Evolutionary conservation across 495 filamentous ascomycete genomes (phyloP).

Genomic region (Neurospora intermedia): DNA sequence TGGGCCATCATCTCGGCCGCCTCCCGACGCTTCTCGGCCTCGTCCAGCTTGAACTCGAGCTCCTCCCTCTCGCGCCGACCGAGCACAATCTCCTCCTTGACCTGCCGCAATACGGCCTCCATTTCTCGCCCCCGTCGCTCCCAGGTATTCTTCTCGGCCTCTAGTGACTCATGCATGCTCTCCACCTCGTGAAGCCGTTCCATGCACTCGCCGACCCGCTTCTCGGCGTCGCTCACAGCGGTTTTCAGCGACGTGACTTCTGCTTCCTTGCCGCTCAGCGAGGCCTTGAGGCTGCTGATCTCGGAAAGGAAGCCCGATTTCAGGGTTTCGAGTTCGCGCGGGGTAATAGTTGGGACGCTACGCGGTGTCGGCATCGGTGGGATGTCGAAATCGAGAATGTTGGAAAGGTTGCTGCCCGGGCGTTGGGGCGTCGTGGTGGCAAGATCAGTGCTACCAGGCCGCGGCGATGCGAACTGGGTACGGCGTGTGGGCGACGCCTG

Average conservation of each 20-base stretch:
- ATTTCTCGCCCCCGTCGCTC: conserved; percentile 75
- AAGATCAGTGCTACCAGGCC: neutral
- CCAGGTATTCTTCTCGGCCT: conserved; percentile 73
- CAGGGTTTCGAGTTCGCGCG: conserved; percentile 81
- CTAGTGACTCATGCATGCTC: conserved; percentile 52
- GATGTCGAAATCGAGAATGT: conserved; percentile 87
- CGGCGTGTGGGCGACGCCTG: conserved; percentile 20
- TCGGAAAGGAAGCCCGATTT: conserved; percentile 84
- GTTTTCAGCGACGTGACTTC: conserved; percentile 76
- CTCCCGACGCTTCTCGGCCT: conserved; percentile 61
- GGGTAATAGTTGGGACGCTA: conserved; percentile 81
- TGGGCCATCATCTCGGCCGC: conserved; percentile 51
- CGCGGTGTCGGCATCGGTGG: conserved; percentile 82
- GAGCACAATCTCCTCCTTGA: conserved; percentile 70
- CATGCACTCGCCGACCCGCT: conserved; percentile 75
- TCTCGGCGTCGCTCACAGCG: conserved; percentile 79
- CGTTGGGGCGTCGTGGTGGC: conserved; percentile 28
- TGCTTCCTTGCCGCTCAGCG: conserved; percentile 80
- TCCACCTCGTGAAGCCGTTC: conserved; percentile 70
- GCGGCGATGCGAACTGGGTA: conserved; percentile 14
- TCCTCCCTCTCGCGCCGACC: conserved; percentile 67
- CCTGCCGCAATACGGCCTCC: conserved; percentile 63
- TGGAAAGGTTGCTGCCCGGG: conserved; percentile 23
- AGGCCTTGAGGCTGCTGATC: conserved; percentile 80
- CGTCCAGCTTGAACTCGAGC: conserved; percentile 57